Evolutionary conservation across 352 stramenopile species (phyloP), one percentile per base, ranked within the genome.

Genomic region (Globisporangium echinulatum): DNA sequence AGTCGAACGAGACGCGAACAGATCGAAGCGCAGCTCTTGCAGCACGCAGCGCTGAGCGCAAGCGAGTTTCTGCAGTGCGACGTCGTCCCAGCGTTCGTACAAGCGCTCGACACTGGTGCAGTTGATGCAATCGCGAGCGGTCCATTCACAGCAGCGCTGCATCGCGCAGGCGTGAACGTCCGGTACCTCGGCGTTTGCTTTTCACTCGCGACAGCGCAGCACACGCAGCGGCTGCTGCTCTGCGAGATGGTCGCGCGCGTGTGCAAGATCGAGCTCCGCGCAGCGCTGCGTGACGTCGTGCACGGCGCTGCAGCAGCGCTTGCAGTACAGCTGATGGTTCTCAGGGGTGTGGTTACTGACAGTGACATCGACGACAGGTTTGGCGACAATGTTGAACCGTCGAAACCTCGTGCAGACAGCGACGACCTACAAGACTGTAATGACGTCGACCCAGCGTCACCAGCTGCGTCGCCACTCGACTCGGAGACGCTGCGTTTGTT

Each of bases 161-260:
- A 92, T 53, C 54, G 48, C 19, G 69, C 72, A 19, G 82, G 82
- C 0, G 78, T 92, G 38, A 90, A 90, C 52, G 58, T 75, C 8
- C 64, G 74, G 2, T 83, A 84, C 17, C 58, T 92, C 7, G 77
- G 79, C 3, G 69, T 67, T 10, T 86, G 81, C 57, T 92, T 73
- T 55, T 71, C 84, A 9, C 39, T 77, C 8, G 67, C 74, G 9
- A 80, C 60, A 6, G 33, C 69, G 4, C 72, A 76, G n/a, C 72
- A 89, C 55, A 59, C 72, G 36, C 75, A 70, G 33, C 68, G 68
- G 15, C 49, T 75, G 2, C 71, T 92, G 33, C 53, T 88, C 6
- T 64, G 63, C 0, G 79, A 90, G 46, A 88, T 90, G 72, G 43
- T 92, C 11, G 79, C 76, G 33, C 71, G 82, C 15, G 72, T 74